Conservation (phyloP, 331 rosid genomes). For the Malus hybrid region DNA sequence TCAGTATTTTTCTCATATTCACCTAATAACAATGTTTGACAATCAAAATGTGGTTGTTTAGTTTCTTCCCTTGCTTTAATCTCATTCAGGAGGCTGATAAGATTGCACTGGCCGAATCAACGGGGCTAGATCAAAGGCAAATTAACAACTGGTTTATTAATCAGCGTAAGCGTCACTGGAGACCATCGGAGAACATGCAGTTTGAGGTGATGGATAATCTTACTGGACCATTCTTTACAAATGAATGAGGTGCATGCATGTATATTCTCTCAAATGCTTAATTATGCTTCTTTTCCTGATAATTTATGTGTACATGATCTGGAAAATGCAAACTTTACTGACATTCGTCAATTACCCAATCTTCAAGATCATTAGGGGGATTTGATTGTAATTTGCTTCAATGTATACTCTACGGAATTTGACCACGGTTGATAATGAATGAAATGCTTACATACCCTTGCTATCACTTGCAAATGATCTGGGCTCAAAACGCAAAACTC, state of each 20-base stretch:
- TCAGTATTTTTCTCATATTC: neutral
- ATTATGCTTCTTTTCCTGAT: neutral
- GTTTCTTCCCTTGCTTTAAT: neutral
- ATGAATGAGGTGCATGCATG: constrained; percentile 34
- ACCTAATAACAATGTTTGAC: neutral
- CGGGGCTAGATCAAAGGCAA: constrained; percentile 89
- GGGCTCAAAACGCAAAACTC: neutral
- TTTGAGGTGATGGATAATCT: constrained; percentile 57
- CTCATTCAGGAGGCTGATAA: constrained; percentile 67
- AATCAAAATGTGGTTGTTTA: neutral
- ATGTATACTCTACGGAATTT: constrained; percentile 10
- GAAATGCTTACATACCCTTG: constrained; percentile 14
- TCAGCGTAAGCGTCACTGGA: constrained; percentile 96
- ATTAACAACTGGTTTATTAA: constrained; percentile 96
- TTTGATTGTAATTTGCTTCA: constrained; percentile 22
- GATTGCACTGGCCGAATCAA: constrained; percentile 64
- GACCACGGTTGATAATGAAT: constrained; percentile 19
- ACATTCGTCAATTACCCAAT: neutral
- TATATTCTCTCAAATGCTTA: constrained; percentile 8
- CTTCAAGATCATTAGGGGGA: neutral
- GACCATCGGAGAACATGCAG: constrained; percentile 80
- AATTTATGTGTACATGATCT: constrained; percentile 13
- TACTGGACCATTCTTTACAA: constrained; percentile 37
- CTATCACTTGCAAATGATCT: neutral
- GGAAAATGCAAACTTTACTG: constrained; percentile 17